Percentiles rank a stretch among this genome's conserved stretches.
phyloP scores from a whole-genome alignment of 2,329 filamentous ascomycete genomes.

The Lachnellula hyalina region DNA sequence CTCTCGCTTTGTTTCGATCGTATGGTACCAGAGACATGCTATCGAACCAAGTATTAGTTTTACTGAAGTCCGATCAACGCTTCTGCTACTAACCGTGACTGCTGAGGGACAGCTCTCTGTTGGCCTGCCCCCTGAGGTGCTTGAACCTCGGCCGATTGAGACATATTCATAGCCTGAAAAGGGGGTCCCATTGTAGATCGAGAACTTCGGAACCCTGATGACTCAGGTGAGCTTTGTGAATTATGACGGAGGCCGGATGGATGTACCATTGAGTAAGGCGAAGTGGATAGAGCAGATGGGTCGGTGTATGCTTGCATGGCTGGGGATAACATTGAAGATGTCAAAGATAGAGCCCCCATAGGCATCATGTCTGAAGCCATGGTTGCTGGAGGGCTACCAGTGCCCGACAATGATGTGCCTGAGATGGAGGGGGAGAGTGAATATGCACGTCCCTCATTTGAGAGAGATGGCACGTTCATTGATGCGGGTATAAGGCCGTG shows the following conservation, averaged over 20 bases:
- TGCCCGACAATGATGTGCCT: constrained; percentile 27
- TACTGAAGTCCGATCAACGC: not conserved
- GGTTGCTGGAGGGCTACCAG: constrained; percentile 28
- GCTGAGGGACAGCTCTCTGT: constrained; percentile 16
- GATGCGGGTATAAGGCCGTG: constrained; percentile 22
- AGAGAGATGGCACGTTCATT: constrained; percentile 16
- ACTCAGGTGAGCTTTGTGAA: constrained; percentile 34
- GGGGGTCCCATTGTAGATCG: constrained; percentile 30
- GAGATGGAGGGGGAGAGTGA: constrained; percentile 32
- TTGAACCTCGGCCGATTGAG: constrained; percentile 21
- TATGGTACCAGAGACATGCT: constrained; percentile 30
- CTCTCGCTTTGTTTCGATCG: constrained; percentile 33
- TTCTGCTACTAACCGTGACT: constrained; percentile 17
- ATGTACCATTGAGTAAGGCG: constrained; percentile 33
- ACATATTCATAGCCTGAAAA: constrained; percentile 32
- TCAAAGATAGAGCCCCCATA: constrained; percentile 29
- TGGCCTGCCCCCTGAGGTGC: constrained; percentile 10
- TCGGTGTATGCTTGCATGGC: constrained; percentile 30
- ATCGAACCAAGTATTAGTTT: constrained; percentile 20
- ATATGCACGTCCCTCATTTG: constrained; percentile 26
- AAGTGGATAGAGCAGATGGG: constrained; percentile 24
- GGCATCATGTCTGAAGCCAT: constrained; percentile 30
- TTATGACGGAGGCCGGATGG: constrained; percentile 32
- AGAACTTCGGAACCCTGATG: constrained; percentile 32
- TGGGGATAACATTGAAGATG: constrained; percentile 28